Base-by-base conservation (phyloP, 164 flowering plant genomes). In the Macadamia tetraphylla region DNA sequence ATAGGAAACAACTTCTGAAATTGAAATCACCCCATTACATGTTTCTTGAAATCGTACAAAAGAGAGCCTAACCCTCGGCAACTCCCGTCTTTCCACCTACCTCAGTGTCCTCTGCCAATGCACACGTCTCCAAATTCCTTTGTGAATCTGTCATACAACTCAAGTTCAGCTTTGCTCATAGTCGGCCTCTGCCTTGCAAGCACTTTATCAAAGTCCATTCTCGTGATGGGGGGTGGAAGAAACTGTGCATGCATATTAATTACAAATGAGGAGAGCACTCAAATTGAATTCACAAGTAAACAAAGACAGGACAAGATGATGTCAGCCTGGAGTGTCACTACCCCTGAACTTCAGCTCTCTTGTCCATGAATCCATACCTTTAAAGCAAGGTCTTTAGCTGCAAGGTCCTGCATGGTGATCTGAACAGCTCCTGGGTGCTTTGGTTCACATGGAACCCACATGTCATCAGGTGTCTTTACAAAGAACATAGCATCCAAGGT, bases 41-140 rank as follows among this genome's bases (percentile, higher is more conserved):
- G 23, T 23, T 23, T 23, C 23, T 23, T 23, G 23, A 23, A 23
- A 23, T 23, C 23, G 23, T 23, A 23, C 23, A 23, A 23, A 23
- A 23, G 23, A 23, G 23, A 23, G 23, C 23, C 23, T 23, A 23
- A 23, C 23, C 23, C 23, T 23, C 23, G 23, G 23, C n/a, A 62
- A 32, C 40, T 14, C 30, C 30, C 18, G 17, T 46, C 17, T 35
- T 10, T 17, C 46, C 29, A 61, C 6, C 46, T 32, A 43, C 29
- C 4, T n/a, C 40, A 7, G 43, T 51, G 3, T 31, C 30, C 58
- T 53, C 29, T 60, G 60, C 63, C 46, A 23, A 58, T 62, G n/a
- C 99, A 97, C 82, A 92, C 99, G 79, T 92, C 99, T 17, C 99
- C 96, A 75, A 94, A 92, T 81, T 94, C 99, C 78, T 83, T 84